Percentiles rank a stretch among this genome's conserved stretches.
phyloP scores from a whole-genome alignment of 495 filamentous ascomycete species.

The Penicillium goetzii region DNA sequence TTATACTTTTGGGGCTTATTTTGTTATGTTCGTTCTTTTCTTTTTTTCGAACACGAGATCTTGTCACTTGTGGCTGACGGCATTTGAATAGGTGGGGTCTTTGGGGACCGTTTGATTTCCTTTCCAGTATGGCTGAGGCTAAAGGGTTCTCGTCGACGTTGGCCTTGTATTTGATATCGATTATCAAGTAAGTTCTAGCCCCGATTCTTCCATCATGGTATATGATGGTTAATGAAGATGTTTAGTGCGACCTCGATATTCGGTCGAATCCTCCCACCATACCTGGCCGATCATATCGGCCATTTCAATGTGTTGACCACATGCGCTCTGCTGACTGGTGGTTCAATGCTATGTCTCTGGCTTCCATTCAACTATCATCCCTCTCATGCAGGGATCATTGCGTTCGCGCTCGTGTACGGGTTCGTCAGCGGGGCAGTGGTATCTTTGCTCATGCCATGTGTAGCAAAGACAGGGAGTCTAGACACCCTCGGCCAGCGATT shows the following conservation, averaged over 20 bases:
- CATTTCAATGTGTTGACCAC: not conserved
- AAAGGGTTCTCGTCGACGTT: not conserved
- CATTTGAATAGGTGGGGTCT: not conserved
- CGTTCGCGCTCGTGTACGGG: not conserved
- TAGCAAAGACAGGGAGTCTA: slow-evolving; percentile 29
- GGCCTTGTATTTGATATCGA: not conserved
- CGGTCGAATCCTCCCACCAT: not conserved
- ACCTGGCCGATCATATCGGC: not conserved
- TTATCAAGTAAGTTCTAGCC: not conserved
- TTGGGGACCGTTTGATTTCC: not conserved
- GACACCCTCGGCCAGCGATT: slow-evolving; percentile 30
- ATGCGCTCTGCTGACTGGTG: not conserved
- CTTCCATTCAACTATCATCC: not conserved
- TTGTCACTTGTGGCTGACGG: not conserved
- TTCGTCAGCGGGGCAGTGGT: slow-evolving; percentile 18
- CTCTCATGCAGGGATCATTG: not conserved
- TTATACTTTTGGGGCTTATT: not conserved
- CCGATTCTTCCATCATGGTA: too few species aligned
- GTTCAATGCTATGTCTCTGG: not conserved
- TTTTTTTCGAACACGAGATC: not conserved
- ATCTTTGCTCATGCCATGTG: slow-evolving; percentile 36
- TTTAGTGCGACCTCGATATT: not conserved
- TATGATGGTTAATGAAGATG: not conserved
- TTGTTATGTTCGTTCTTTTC: not conserved
- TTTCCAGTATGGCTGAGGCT: not conserved